phyloP scores from a whole-genome alignment of 306 rosid species.

The Lathyrus aphaca region DNA sequence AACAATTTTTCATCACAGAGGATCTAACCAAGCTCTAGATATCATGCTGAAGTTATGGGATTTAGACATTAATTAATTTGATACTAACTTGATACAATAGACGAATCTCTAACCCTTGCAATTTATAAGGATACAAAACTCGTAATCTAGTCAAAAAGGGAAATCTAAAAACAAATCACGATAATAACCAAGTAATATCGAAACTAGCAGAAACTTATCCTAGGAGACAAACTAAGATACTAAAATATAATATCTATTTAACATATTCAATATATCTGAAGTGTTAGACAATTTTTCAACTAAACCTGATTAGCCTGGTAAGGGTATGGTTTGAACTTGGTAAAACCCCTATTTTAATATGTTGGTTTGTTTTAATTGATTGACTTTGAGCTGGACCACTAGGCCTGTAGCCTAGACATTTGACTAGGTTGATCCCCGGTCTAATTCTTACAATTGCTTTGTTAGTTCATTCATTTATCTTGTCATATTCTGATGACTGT shows the following conservation, averaged over 20 bases:
- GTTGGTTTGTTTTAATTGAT: constrained; percentile 3
- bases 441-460: constrained; percentile 7
- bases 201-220: neutral
- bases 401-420: constrained; percentile 1
- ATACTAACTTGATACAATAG: neutral
- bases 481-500: constrained; percentile 14
- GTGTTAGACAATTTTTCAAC: constrained; percentile 13
- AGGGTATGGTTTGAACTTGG: neutral
- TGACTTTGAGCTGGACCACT: neutral
- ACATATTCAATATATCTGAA: constrained; percentile 3
- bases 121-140: neutral
- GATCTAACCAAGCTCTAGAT: neutral
- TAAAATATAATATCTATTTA: neutral
- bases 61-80: neutral
- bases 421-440: constrained; percentile 19
- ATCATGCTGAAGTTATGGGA: neutral
- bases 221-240: constrained; percentile 1
- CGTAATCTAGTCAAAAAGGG: neutral
- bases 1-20: neutral
- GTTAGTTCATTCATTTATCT: constrained; percentile 18
- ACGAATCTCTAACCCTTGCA: neutral
- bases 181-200: neutral
- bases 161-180: neutral
- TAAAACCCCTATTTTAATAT: neutral
- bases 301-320: neutral